Evolutionary conservation across 192 early-diverging fungal species (phyloP), one percentile per base, ranked within the genome.

Genomic region (Backusella mclennaniae): DNA sequence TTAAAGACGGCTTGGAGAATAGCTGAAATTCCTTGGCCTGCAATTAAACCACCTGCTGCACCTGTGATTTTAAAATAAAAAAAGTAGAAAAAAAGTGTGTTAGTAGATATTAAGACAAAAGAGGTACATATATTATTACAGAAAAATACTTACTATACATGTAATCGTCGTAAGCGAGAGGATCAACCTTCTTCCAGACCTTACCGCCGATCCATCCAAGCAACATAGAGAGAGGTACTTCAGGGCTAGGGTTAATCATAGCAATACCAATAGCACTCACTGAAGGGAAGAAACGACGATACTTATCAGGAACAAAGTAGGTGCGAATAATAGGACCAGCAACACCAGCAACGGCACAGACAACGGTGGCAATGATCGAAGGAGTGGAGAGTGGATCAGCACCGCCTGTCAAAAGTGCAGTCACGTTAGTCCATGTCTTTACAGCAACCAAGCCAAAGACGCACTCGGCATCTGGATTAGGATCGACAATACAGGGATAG

Each of bases 401-500:
- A 72, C n/a, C 76, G 39, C 83, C 83, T 4, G 85, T 84, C 76
- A 87, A 79, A 14, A 87, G 76, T 74, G 74, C 67, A 67, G 75
- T 76, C 4, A 87, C 84, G 21, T 80, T 81, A 14, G 66, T 72
- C 78, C 78, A 79, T 1, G 78, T 63, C 26, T 26, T 78, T 17
- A 78, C 76, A 77, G 75, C 82, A 76, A 72, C 77, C 49, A 69
- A 63, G 31, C 41, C 77, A 82, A 79, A 89, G 21, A 73, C 44
- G 53, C 80, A 76, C 35, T 59, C 72, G 31, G 26, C 35, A 23
- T 73, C 59, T 3, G 33, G 71, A n/a, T 71, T 15, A 8, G 56
- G 53, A 69, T 72, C 67, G n/a, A 86, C 73, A 71, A 92, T 85
- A 69, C 91, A 92, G 2, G 91, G 90, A 76, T 92, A 92, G 5